Base-by-base conservation (phyloP, 768 basidiomycete genomes). In the Trametes maxima region DNA sequence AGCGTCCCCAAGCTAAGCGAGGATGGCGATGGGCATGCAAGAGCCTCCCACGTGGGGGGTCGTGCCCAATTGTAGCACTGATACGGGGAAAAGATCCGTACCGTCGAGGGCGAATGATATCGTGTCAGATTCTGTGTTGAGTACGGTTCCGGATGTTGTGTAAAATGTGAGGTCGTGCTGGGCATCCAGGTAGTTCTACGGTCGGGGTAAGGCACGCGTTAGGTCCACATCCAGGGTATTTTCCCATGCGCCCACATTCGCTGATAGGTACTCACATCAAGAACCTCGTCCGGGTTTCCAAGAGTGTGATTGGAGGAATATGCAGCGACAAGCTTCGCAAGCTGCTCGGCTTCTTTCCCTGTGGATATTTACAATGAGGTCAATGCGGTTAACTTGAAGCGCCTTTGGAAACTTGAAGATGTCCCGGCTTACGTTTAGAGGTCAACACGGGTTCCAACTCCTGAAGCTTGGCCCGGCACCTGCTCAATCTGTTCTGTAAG, bases 401-500 rank as follows among this genome's bases (percentile, higher is more conserved):
- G n/a, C n/a, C n/a, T n/a, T n/a, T n/a, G n/a, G n/a, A n/a, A n/a
- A n/a, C n/a, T n/a, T n/a, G n/a, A n/a, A n/a, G n/a, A n/a, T n/a
- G 28, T 17, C 47, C 25, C 24, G 5, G 72, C 84, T 65, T 72
- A 91, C 91, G 80, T 71, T 90, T 90, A 7, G 79, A 66, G n/a
- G 79, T 73, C 6, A 90, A 76, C 14, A 86, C 66, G 5, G 85
- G 79, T n/a, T 67, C 72, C 8, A 90, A 70, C 64, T 93, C 91
- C 53, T 76, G 69, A n/a, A 90, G 69, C 74, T 89, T 92, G 36
- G 72, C 76, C 57, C 83, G 80, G 58, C 82, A 84, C 58, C 79
- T 81, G 52, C 75, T 74, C 24, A 93, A 79, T 64, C 87, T 89
- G 71, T 94, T 94, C 75, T 94, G 92, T 21, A 94, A 76, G 69